phyloP scores from a whole-genome alignment of 176 grass and related monocot species.

The Cenchrus purpureus region DNA sequence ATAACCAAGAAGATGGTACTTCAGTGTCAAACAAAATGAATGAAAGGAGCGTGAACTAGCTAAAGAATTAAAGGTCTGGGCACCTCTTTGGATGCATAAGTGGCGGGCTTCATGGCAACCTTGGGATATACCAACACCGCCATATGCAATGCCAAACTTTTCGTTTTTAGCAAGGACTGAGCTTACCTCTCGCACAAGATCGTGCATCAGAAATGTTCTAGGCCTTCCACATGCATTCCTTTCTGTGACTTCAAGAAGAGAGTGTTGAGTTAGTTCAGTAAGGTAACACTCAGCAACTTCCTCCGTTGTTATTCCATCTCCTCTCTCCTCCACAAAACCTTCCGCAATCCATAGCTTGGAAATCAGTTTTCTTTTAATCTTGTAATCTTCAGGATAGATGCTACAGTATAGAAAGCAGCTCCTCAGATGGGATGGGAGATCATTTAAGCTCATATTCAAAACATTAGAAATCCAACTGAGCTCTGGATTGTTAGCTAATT shows the following conservation, averaged over 20 bases:
- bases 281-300: conserved; percentile 43
- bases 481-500: conserved; percentile 45
- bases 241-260: conserved; percentile 33
- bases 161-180: conserved; percentile 10
- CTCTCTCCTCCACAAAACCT: conserved; percentile 56
- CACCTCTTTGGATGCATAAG: conserved; percentile 10
- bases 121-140: neutral
- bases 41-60: conserved; percentile 20
- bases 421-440: conserved; percentile 50
- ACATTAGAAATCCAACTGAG: conserved; percentile 38
- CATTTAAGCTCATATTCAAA: conserved; percentile 41
- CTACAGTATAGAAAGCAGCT: conserved; percentile 54
- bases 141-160: conserved; percentile 15
- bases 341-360: conserved; percentile 42
- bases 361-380: conserved; percentile 32
- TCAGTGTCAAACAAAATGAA: conserved; percentile 34
- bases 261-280: conserved; percentile 30
- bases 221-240: conserved; percentile 28
- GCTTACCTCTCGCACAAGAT: conserved; percentile 39
- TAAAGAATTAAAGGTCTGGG: neutral
- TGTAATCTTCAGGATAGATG: conserved; percentile 52
- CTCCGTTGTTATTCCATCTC: conserved; percentile 37
- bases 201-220: conserved; percentile 34
- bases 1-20: conserved; percentile 23
- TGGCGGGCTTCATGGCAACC: conserved; percentile 10